Evolutionary conservation across 345 rosid genomes (phyloP).

Genomic region (Eucalyptus guilfoylei): DNA sequence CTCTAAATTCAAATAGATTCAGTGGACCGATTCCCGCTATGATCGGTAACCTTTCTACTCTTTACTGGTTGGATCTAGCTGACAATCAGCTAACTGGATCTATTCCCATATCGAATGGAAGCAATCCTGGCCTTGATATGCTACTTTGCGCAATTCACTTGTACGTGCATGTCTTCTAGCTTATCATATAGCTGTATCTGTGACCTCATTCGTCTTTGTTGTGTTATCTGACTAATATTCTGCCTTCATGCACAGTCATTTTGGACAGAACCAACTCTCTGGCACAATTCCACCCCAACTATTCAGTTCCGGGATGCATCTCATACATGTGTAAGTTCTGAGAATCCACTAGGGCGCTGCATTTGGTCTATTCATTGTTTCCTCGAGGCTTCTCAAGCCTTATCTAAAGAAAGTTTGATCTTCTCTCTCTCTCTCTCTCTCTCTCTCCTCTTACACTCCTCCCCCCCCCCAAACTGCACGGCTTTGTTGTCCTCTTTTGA

Average conservation of each 20-base stretch:
- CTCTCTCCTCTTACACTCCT: rapidly evolving
- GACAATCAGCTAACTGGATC: conserved; percentile 62
- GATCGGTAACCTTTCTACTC: conserved; percentile 46
- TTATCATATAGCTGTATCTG: not conserved
- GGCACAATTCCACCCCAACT: conserved; percentile 50
- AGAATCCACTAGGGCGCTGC: not conserved
- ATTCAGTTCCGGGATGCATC: conserved; percentile 53
- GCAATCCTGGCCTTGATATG: conserved; percentile 69
- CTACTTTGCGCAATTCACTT: conserved; percentile 61
- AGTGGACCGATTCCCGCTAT: conserved; percentile 60
- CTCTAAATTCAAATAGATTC: conserved; percentile 65
- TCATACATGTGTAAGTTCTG: conserved; percentile 65
- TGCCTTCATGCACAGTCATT: conserved; percentile 32
- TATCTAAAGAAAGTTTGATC: not conserved
- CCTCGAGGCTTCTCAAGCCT: not conserved
- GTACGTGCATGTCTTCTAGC: conserved; percentile 24
- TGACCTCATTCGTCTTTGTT: not conserved
- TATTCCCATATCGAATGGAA: conserved; percentile 70
- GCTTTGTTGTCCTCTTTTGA: not conserved
- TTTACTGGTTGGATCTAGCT: conserved; percentile 79
- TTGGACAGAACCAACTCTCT: conserved; percentile 60
- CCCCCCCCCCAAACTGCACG: not conserved
- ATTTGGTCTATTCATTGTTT: not conserved
- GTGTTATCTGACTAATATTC: not conserved
- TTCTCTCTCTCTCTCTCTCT: not conserved